Conservation (phyloP, 2,329 filamentous ascomycete species). For the Drechslerella coelobrocha region DNA sequence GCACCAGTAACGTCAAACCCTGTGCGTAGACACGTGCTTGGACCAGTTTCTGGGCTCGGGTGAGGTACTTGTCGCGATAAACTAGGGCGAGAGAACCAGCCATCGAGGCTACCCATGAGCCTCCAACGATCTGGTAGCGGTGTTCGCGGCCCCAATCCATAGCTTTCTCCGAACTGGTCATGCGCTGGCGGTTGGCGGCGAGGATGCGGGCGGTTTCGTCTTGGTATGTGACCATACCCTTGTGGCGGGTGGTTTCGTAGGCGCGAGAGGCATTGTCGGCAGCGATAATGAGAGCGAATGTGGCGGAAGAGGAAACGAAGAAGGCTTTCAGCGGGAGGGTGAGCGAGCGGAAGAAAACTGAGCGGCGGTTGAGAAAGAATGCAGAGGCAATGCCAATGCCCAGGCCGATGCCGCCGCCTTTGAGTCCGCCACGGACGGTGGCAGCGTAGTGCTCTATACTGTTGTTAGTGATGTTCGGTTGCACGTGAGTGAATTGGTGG, state of each 20-base stretch:
- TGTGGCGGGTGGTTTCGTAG: conserved; percentile 68
- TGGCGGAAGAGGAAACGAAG: conserved; percentile 79
- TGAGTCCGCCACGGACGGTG: conserved; percentile 78
- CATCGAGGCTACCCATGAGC: conserved; percentile 82
- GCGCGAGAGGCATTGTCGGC: conserved; percentile 76
- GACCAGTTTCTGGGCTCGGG: conserved; percentile 82
- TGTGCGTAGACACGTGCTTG: conserved; percentile 95
- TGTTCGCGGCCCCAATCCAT: conserved; percentile 78
- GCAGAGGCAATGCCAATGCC: conserved; percentile 51
- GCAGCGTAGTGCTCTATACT: conserved; percentile 59
- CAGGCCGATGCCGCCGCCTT: conserved; percentile 72
- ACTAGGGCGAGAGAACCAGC: conserved; percentile 76
- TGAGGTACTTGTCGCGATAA: conserved; percentile 76
- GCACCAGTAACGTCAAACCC: conserved; percentile 81
- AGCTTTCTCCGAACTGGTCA: conserved; percentile 63
- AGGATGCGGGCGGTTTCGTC: conserved; percentile 73
- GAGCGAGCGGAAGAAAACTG: conserved; percentile 77
- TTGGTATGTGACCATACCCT: conserved; percentile 57
- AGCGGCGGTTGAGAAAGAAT: conserved; percentile 64
- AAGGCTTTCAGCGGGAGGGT: conserved; percentile 91
- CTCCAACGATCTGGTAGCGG: conserved; percentile 84
- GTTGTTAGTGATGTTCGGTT: conserved; percentile 39
- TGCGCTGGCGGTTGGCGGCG: conserved; percentile 66
- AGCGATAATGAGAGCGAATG: conserved; percentile 85
- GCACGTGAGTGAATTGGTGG: too few species aligned